phyloP scores from a whole-genome alignment of 2,329 filamentous ascomycete species.

The Cladosporium oxysporum region DNA sequence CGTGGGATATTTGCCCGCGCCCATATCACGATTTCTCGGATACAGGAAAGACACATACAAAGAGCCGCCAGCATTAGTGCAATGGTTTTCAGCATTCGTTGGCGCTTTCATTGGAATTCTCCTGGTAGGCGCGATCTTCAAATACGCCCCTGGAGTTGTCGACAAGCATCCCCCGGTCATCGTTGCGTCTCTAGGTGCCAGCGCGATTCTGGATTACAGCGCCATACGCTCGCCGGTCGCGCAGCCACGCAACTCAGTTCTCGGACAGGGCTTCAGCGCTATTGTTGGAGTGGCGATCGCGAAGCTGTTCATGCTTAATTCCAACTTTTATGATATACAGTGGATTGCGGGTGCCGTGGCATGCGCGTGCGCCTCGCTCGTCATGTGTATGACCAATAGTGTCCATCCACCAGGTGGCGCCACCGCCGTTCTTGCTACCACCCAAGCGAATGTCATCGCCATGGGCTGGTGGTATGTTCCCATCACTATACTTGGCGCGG shows the following conservation, averaged over 20 bases:
- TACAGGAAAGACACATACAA: constrained; percentile 41
- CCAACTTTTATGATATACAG: constrained; percentile 40
- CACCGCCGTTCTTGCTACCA: constrained; percentile 49
- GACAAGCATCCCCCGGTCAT: constrained; percentile 45
- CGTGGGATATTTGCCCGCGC: constrained; percentile 63
- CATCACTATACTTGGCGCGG: constrained; percentile 44
- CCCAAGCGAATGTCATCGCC: constrained; percentile 40
- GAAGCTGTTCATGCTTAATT: constrained; percentile 47
- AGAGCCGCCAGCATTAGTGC: constrained; percentile 45
- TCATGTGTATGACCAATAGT: constrained; percentile 51
- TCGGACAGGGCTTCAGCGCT: constrained; percentile 49
- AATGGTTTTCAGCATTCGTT: constrained; percentile 46
- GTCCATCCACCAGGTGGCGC: constrained; percentile 54
- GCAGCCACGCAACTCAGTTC: constrained; percentile 49
- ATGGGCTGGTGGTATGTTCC: constrained; percentile 51
- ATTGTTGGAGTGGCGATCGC: constrained; percentile 47
- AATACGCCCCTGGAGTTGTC: constrained; percentile 41
- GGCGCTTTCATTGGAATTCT: constrained; percentile 48
- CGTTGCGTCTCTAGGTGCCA: constrained; percentile 48
- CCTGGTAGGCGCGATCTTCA: constrained; percentile 45
- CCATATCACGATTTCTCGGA: constrained; percentile 66
- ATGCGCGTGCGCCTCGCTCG: constrained; percentile 45
- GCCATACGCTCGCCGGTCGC: constrained; percentile 49
- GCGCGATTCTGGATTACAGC: constrained; percentile 52
- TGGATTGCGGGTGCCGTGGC: constrained; percentile 50